These are phyloP conservation scores for Leishmania tropica DNA, from an alignment of 208 protist genomes.

Conservation along the genomic window DNA sequence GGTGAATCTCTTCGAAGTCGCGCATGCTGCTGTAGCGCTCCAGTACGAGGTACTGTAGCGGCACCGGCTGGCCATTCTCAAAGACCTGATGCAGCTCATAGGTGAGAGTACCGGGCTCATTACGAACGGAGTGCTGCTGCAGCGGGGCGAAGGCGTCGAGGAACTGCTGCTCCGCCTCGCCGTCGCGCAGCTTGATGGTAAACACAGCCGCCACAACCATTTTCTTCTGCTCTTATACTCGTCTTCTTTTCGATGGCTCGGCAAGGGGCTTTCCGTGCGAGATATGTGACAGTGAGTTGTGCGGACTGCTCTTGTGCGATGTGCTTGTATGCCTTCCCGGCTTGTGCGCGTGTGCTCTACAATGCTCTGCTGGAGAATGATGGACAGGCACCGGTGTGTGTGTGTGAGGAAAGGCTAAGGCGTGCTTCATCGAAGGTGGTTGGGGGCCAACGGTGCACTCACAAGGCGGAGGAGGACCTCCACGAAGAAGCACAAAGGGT, in stretches of 20 bases:
- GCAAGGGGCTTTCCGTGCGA: neutral
- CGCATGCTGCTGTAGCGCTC: slow-evolving; percentile 56
- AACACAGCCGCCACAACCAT: slow-evolving; percentile 69
- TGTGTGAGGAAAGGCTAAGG: neutral
- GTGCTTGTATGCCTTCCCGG: neutral
- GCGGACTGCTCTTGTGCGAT: neutral
- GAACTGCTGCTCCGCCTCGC: slow-evolving; percentile 42
- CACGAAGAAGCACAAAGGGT: neutral
- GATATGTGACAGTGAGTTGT: neutral
- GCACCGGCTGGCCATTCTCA: slow-evolving; percentile 35
- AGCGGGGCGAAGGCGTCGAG: slow-evolving; percentile 45
- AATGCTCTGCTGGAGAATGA: neutral
- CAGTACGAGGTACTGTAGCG: slow-evolving; percentile 45
- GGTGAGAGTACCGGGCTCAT: slow-evolving; percentile 69
- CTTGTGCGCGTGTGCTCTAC: neutral
- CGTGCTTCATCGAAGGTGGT: neutral
- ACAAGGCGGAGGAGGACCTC: neutral
- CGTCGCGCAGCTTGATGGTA: slow-evolving; percentile 44
- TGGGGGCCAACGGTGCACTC: neutral
- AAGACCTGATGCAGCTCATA: slow-evolving; percentile 70
- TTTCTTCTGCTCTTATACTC: slow-evolving; percentile 9
- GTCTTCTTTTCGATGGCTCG: neutral
- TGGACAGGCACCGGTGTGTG: neutral
- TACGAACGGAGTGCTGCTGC: slow-evolving; percentile 38
- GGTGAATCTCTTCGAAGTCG: slow-evolving; percentile 51